Evolutionary conservation across 352 stramenopile species (phyloP).

Genomic region (Phytophthora cryptogea): DNA sequence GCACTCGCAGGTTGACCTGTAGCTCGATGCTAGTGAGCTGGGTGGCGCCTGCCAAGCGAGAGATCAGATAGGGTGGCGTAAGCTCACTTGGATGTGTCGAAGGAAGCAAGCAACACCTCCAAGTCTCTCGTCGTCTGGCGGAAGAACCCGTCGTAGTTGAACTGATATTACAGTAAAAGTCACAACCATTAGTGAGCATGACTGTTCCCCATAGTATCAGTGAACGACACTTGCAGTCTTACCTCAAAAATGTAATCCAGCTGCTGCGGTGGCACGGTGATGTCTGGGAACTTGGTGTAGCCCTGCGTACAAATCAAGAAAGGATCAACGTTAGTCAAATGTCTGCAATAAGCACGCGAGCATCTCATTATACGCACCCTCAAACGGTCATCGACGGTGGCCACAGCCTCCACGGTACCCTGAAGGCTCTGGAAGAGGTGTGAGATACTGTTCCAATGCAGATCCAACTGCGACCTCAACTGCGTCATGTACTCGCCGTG

Average conservation of each 20-base stretch:
- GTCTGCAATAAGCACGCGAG: neutral
- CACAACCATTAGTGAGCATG: slow-evolving; percentile 14
- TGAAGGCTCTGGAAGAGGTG: slow-evolving; percentile 83
- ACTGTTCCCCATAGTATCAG: neutral
- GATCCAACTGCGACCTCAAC: slow-evolving; percentile 80
- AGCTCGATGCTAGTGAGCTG: slow-evolving; percentile 6
- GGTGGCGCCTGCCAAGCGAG: neutral
- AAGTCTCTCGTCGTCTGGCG: slow-evolving; percentile 79
- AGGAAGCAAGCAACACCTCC: slow-evolving; percentile 61
- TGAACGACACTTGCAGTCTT: slow-evolving; percentile 5
- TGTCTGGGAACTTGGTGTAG: slow-evolving; percentile 70
- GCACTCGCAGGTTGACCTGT: neutral
- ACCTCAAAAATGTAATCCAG: slow-evolving; percentile 92
- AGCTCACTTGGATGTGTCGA: slow-evolving; percentile 34
- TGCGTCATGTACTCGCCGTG: slow-evolving; percentile 90
- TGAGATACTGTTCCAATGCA: slow-evolving; percentile 88
- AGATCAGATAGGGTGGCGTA: slow-evolving; percentile 4
- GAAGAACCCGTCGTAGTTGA: slow-evolving; percentile 88
- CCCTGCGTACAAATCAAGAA: slow-evolving; percentile 40
- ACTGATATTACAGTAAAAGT: slow-evolving; percentile 42
- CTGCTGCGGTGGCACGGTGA: slow-evolving; percentile 73
- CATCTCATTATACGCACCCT: slow-evolving; percentile 42
- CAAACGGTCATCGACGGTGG: slow-evolving; percentile 64
- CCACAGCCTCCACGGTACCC: slow-evolving; percentile 67
- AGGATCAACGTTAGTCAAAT: slow-evolving; percentile 5